Base-by-base conservation (phyloP, 805 yeast genomes). In the Barnettozyma vustinii region DNA sequence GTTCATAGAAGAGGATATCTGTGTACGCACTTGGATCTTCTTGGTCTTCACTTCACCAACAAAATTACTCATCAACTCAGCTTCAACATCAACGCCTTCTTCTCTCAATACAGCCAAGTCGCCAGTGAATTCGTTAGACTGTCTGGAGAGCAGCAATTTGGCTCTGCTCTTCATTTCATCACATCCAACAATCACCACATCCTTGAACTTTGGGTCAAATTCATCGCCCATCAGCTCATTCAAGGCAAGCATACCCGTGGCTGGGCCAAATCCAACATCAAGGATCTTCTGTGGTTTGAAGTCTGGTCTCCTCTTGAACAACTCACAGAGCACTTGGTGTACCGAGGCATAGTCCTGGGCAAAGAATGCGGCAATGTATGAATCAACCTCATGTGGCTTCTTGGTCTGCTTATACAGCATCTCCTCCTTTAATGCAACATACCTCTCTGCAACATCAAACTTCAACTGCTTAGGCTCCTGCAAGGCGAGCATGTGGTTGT, bases 241-340 rank as follows among this genome's bases (percentile, higher is more conserved):
- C 46, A 90, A 70, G 0, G 96, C 98, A 15, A 91, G 68, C 72
- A 94, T 81, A 2, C 97, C 97, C 0, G 95, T 84, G 2, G 89
- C 92, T 1, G 99, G 98, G 0, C 99, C 98, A 61, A 76, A 82
- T 0, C 96, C 92, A 13, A 88, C 78, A 59, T 88, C 95, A 44
- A 94, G 70, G 0, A 94, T 78, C 5, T 78, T 70, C 26, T 74
- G 60, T 0, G 97, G 97, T 20, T 64, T 64, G 69, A 89, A 87
- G 7, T 61, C 66, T 0, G 82, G 84, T 19, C 74, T 63, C 37
- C 91, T 71, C 40, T 73, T 71, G 55, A 78, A 72, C 33, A 90
- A 67, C 56, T 92, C 98, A 25, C 63, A 61, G 36, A 94, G 66
- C 0, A 83, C 87, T 53, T 83, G 87, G 46, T 72, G 72, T 2